phyloP scores from a whole-genome alignment of 306 rosid genomes.

The Gastrolobium bilobum region DNA sequence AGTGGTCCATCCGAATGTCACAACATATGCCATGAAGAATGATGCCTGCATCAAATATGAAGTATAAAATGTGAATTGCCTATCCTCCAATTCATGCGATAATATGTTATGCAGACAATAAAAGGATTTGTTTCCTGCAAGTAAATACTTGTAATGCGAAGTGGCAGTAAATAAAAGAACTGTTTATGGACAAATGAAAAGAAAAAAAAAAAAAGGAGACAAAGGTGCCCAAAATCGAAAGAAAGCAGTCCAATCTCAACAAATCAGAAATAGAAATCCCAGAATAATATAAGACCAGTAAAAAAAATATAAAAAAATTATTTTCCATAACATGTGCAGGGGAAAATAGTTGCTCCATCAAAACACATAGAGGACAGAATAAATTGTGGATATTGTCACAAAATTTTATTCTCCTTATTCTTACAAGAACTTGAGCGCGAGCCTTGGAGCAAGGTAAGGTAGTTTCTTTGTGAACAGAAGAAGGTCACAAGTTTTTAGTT shows the following conservation, averaged over 20 bases:
- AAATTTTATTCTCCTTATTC: not conserved
- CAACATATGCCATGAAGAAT: constrained; percentile 80
- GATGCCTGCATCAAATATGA: constrained; percentile 76
- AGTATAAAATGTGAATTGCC: constrained; percentile 31
- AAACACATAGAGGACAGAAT: not conserved
- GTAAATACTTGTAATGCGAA: constrained; percentile 26
- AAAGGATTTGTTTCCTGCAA: not conserved
- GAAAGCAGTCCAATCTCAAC: constrained; percentile 17
- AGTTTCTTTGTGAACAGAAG: too few species aligned
- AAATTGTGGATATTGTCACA: not conserved
- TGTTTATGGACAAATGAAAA: not conserved
- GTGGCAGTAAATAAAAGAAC: constrained; percentile 1
- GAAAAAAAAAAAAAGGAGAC: not conserved
- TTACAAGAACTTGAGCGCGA: not conserved
- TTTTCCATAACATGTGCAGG: not conserved
- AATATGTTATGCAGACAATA: constrained; percentile 23
- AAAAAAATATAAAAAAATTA: not conserved
- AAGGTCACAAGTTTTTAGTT: too few species aligned
- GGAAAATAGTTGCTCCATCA: constrained; percentile 6
- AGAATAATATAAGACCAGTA: too few species aligned
- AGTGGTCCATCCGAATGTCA: constrained; percentile 71
- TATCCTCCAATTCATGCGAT: constrained; percentile 23
- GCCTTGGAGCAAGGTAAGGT: too few species aligned
- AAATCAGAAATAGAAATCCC: not conserved
- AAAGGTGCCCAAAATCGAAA: not conserved